These are phyloP conservation scores for Ilyonectria robusta DNA, from an alignment of 2,329 filamentous ascomycete genomes.

Conservation along the genomic window DNA sequence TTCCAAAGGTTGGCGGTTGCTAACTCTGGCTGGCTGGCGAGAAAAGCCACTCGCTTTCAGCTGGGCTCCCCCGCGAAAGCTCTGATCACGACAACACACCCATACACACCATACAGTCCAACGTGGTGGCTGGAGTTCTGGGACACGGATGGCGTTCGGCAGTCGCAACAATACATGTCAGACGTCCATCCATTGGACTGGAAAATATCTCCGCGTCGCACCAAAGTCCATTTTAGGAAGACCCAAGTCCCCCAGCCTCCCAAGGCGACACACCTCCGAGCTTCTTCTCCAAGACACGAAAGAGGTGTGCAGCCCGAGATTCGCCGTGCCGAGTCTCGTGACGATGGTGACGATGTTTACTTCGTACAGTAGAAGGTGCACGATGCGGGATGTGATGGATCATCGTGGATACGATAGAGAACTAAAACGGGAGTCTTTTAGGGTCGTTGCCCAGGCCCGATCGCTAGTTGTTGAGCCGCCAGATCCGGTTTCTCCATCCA, in stretches of 20 bases:
- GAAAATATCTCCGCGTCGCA: slow-evolving; percentile 6
- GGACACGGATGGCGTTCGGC: slow-evolving; percentile 27
- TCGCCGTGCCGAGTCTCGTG: neutral
- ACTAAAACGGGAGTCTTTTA: slow-evolving; percentile 10
- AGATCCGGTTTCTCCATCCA: slow-evolving; percentile 44
- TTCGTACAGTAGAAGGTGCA: neutral
- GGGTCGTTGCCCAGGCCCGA: slow-evolving; percentile 21
- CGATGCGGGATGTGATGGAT: neutral
- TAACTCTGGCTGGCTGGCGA: slow-evolving; percentile 11
- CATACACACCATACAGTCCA: slow-evolving; percentile 7
- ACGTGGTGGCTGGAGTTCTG: slow-evolving; percentile 16
- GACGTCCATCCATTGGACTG: slow-evolving; percentile 14
- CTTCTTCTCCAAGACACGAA: slow-evolving; percentile 2
- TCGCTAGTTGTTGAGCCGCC: slow-evolving; percentile 41
- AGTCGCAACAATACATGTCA: slow-evolving; percentile 10
- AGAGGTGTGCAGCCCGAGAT: neutral
- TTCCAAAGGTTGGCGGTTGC: slow-evolving; percentile 2
- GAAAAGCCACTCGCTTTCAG: slow-evolving; percentile 21
- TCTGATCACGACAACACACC: slow-evolving; percentile 12
- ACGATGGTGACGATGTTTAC: slow-evolving; percentile 1
- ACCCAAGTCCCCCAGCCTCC: slow-evolving; percentile 27
- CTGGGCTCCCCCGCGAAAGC: slow-evolving; percentile 4
- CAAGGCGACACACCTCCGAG: neutral
- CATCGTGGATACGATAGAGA: slow-evolving; percentile 10
- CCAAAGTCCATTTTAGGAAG: slow-evolving; percentile 28